These are phyloP conservation scores for Candida ovalis DNA, from an alignment of 805 yeast species.

Conservation along the genomic window DNA sequence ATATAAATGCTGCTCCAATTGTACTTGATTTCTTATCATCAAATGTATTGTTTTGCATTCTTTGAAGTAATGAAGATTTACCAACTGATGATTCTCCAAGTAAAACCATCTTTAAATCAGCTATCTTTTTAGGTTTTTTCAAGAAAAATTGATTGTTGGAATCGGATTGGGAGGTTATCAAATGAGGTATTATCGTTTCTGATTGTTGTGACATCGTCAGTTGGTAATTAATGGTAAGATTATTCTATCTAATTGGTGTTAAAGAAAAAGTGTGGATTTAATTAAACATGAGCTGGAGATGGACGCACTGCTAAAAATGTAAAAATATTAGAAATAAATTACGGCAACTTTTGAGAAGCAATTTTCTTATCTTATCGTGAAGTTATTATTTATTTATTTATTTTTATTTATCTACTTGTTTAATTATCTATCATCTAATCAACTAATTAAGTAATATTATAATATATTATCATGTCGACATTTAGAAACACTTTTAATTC, in stretches of 20 bases:
- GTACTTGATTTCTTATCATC: constrained; percentile 84
- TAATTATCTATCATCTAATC: neutral
- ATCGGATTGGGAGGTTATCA: constrained; percentile 3
- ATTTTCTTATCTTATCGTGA: neutral
- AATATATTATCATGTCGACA: neutral
- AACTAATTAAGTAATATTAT: neutral
- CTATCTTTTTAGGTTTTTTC: constrained; percentile 23
- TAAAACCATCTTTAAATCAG: constrained; percentile 34
- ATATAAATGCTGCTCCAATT: constrained; percentile 97
- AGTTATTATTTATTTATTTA: neutral
- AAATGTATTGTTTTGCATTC: constrained; percentile 70
- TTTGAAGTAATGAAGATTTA: constrained; percentile 70
- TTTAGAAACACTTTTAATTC: neutral
- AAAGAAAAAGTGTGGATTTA: too few species aligned
- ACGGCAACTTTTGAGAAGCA: neutral
- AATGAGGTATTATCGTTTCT: constrained; percentile 18
- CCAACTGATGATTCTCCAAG: constrained; percentile 58
- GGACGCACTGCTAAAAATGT: too few species aligned
- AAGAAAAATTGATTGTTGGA: constrained; percentile 2
- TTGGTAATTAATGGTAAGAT: too few species aligned
- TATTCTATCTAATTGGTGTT: neutral
- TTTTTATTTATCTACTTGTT: neutral
- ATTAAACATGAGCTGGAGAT: too few species aligned
- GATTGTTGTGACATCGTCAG: neutral
- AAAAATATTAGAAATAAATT: neutral